Conservation (phyloP, 306 rosid genomes). For the Casuarina glauca region DNA sequence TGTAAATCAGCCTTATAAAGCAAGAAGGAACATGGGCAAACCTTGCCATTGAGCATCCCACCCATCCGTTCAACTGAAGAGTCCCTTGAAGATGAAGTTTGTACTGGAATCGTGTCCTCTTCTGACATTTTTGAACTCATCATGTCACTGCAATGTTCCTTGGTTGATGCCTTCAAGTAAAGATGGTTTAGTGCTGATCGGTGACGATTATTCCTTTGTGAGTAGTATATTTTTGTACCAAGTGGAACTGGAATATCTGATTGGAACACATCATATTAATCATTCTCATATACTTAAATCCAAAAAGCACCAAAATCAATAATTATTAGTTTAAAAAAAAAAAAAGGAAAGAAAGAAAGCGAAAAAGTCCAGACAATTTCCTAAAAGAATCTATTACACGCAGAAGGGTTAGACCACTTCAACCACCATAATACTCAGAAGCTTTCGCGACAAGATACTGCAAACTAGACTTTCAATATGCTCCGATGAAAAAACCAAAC, state of each 20-base stretch:
- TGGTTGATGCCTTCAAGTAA: conserved; percentile 55
- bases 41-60: conserved; percentile 41
- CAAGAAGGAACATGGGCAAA: conserved; percentile 28
- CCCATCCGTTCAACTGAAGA: conserved; percentile 37
- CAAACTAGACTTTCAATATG: neutral
- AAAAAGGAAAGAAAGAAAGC: neutral
- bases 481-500: neutral
- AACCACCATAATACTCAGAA: conserved; percentile 10
- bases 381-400: conserved; percentile 17
- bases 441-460: neutral
- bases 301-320: conserved; percentile 21
- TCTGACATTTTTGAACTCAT: conserved; percentile 36
- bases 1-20: conserved; percentile 10
- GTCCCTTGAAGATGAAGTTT: conserved; percentile 37
- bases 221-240: conserved; percentile 86
- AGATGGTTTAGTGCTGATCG: conserved; percentile 68
- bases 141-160: conserved; percentile 43
- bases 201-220: conserved; percentile 70
- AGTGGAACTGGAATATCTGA: conserved; percentile 83
- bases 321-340: conserved; percentile 17
- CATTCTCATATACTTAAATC: conserved; percentile 20
- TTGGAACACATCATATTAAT: conserved; percentile 25
- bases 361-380: conserved; percentile 26
- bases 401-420: conserved; percentile 13
- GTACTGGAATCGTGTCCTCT: conserved; percentile 32